Evolutionary conservation across 164 flowering plant species (phyloP).

Genomic region (Dillenia turbinata): DNA sequence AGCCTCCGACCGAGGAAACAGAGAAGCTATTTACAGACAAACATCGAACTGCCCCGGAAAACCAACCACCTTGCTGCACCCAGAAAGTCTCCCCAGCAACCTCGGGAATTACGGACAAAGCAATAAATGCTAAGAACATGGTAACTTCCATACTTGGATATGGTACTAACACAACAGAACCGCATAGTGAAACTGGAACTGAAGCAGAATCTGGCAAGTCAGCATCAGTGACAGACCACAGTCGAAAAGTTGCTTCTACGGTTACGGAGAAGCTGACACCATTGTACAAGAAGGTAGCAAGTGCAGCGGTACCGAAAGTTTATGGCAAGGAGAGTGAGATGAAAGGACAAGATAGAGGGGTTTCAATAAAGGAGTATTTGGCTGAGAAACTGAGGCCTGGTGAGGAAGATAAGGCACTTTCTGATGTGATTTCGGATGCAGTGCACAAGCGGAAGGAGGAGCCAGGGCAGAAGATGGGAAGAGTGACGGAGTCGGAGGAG

Average conservation of each 20-base stretch:
- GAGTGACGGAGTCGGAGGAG: slow-evolving; percentile 33
- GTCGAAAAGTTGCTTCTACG: slow-evolving; percentile 18
- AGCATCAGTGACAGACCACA: slow-evolving; percentile 8
- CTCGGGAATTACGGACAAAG: slow-evolving; percentile 19
- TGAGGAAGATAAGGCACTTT: slow-evolving; percentile 66
- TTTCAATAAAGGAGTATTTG: slow-evolving; percentile 35
- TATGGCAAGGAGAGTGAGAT: slow-evolving; percentile 6
- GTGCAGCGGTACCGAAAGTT: slow-evolving; percentile 30
- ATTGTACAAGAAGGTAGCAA: slow-evolving; percentile 35
- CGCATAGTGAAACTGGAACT: too few relatives aligned
- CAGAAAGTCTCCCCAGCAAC: slow-evolving; percentile 29
- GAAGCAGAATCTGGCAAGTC: slow-evolving; percentile 5
- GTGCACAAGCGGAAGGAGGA: slow-evolving; percentile 21
- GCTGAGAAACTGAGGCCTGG: slow-evolving; percentile 61
- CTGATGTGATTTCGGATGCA: slow-evolving; percentile 45
- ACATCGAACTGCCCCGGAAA: slow-evolving; percentile 3
- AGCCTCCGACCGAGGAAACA: slow-evolving; percentile 10
- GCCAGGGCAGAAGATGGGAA: slow-evolving; percentile 13
- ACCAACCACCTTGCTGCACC: slow-evolving; percentile 11
- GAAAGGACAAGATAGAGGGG: slow-evolving; percentile 29
- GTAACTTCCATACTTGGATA: slow-evolving; percentile 26
- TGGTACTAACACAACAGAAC: not conserved
- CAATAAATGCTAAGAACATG: slow-evolving; percentile 20
- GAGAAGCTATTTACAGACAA: not conserved
- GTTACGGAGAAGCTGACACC: slow-evolving; percentile 39